Evolutionary conservation across 2,329 filamentous ascomycete genomes (phyloP).

Genomic region (Ilyonectria mors-panacis): DNA sequence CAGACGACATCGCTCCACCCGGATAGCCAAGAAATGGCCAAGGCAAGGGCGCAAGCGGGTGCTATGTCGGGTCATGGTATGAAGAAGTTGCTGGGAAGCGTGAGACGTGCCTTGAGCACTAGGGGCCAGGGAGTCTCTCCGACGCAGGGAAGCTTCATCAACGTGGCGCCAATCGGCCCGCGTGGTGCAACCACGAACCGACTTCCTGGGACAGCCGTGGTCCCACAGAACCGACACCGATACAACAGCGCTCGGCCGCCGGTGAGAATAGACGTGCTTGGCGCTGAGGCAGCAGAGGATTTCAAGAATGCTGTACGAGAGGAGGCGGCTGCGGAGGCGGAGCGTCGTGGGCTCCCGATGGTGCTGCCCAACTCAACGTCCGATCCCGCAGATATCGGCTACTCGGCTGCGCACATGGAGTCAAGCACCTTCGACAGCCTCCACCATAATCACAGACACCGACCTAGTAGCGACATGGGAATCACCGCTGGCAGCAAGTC

Average conservation of each 20-base stretch:
- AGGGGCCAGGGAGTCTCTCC: slow-evolving; percentile 61
- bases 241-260: slow-evolving; percentile 64
- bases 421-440: slow-evolving; percentile 55
- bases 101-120: slow-evolving; percentile 85
- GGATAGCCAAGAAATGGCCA: slow-evolving; percentile 56
- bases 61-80: slow-evolving; percentile 82
- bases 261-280: slow-evolving; percentile 84
- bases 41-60: slow-evolving; percentile 65
- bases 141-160: slow-evolving; percentile 63
- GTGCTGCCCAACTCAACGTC: slow-evolving; percentile 45
- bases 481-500: slow-evolving; percentile 89
- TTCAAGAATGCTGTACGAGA: slow-evolving; percentile 83
- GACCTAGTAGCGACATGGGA: slow-evolving; percentile 67
- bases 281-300: slow-evolving; percentile 83
- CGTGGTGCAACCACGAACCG: slow-evolving; percentile 70
- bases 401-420: slow-evolving; percentile 62
- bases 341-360: slow-evolving; percentile 43
- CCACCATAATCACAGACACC: slow-evolving; percentile 50
- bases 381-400: slow-evolving; percentile 54
- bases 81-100: slow-evolving; percentile 88
- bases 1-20: slow-evolving; percentile 69
- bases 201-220: slow-evolving; percentile 72
- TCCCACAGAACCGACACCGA: slow-evolving; percentile 67
- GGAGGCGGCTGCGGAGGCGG: slow-evolving; percentile 63
- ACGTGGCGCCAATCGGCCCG: slow-evolving; percentile 64